A percentile compares a stretch with the other conserved stretches of the same genome.
Conservation (phyloP, 2,329 filamentous ascomycete species). For the Cyclaneusma minus region DNA sequence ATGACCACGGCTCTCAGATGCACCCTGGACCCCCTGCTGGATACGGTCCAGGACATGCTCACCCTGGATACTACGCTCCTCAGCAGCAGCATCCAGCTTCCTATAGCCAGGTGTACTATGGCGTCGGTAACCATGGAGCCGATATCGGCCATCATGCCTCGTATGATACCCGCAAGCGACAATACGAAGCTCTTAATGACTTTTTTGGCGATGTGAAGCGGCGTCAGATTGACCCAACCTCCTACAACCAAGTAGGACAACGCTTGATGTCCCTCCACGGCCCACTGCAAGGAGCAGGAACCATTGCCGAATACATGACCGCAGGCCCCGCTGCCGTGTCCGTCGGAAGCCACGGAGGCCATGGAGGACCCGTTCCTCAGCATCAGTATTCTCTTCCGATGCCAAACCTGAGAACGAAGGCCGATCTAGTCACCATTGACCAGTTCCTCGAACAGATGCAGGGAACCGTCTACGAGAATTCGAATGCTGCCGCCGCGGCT, state of each 20-base stretch:
- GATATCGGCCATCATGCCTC: conserved; percentile 45
- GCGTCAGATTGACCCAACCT: conserved; percentile 72
- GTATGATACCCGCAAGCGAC: conserved; percentile 65
- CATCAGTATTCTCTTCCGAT: conserved; percentile 79
- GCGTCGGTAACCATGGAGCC: conserved; percentile 45
- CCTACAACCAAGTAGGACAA: conserved; percentile 84
- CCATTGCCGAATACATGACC: conserved; percentile 38
- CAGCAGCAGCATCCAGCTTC: conserved; percentile 35
- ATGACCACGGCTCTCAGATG: conserved; percentile 46
- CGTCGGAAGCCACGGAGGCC: conserved; percentile 31
- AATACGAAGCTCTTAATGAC: conserved; percentile 79
- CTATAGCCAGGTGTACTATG: conserved; percentile 68
- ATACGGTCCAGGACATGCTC: conserved; percentile 35
- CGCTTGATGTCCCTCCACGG: conserved; percentile 71
- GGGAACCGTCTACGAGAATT: conserved; percentile 86
- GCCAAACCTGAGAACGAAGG: conserved; percentile 80
- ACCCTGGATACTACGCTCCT: conserved; percentile 34
- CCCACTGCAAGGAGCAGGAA: conserved; percentile 39
- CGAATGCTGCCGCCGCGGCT: conserved; percentile 63
- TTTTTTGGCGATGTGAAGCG: conserved; percentile 92
- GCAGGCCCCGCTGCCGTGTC: conserved; percentile 34
- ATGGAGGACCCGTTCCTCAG: conserved; percentile 41
- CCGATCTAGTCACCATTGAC: conserved; percentile 84
- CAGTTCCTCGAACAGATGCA: conserved; percentile 93
- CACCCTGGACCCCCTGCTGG: conserved; percentile 33